Evolutionary conservation across 1,284 basidiomycete genomes (phyloP).

Genomic region (Naganishia albida): DNA sequence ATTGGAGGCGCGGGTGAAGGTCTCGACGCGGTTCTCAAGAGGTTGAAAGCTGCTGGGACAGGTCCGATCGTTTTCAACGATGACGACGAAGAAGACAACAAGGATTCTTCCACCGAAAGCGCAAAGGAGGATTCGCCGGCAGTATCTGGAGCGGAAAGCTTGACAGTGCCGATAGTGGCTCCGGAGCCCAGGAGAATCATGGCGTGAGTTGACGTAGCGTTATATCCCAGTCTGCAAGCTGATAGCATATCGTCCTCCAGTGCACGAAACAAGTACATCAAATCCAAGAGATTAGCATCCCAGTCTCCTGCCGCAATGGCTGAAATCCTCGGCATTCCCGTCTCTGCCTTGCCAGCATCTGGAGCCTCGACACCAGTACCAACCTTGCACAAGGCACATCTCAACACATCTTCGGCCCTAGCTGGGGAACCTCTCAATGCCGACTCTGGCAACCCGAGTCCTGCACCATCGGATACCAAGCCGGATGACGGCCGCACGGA

Average conservation of each 20-base stretch:
- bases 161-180: constrained; percentile 28
- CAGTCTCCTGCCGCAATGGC: constrained; percentile 52
- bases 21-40: constrained; percentile 50
- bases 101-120: constrained; percentile 7
- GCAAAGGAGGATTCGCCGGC: constrained; percentile 22
- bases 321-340: constrained; percentile 52
- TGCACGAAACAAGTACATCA: constrained; percentile 49
- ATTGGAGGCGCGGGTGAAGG: constrained; percentile 50
- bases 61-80: constrained; percentile 37
- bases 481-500: constrained; percentile 32
- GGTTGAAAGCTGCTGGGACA: constrained; percentile 43
- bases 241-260: constrained; percentile 34
- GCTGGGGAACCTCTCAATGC: constrained; percentile 15
- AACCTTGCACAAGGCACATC: constrained; percentile 24
- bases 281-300: constrained; percentile 49
- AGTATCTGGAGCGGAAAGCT: background rate
- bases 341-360: constrained; percentile 44
- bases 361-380: constrained; percentile 24
- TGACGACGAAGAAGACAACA: constrained; percentile 33
- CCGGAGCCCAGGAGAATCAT: constrained; percentile 43
- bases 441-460: constrained; percentile 11
- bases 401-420: constrained; percentile 21
- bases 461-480: constrained; percentile 10
- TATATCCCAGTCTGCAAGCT: background rate
- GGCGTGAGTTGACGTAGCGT: constrained; percentile 43